Evolutionary conservation across 768 basidiomycete species (phyloP), one percentile per base, ranked within the genome.

Genomic region (Termitomyces sp.): DNA sequence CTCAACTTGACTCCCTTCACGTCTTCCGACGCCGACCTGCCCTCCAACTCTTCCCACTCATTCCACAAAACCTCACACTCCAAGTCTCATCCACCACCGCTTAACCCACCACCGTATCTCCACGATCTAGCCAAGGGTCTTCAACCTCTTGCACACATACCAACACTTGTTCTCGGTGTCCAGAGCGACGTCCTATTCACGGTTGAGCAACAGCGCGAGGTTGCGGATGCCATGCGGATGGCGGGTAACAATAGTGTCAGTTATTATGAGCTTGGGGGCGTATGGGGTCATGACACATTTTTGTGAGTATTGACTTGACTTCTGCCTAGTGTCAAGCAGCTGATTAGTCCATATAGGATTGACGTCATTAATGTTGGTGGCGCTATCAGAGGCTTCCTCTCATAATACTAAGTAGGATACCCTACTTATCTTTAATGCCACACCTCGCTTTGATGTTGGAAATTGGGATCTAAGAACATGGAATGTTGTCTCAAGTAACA

Each of bases 241-340:
- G 85, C 88, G 1, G 97, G 97, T 0, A 98, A 98, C 68, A 71
- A 84, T 15, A 75, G 80, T 54, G 97, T 99, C 25, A 89, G 91
- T 56, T 98, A 98, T 70, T 99, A 96, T 67, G 97, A 98, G 71
- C 80, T 98, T 2, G 96, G 96, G 25, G 95, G 96, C 9, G 95
- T 98, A n/a, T 98, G 94, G 95, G 97, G 97, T 1, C 96, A 99
- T 65, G 96, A 99, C 71, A 98, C 94, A 20, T 98, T 98, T 75
- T 74, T 98, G 85, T 89, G 64, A 79, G 88, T 82, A 2, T 20
- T 15, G 36, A 32, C 41, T 23, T 39, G 7, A 39, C 22, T 35
- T 5, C 9, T 25, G 13, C 36, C 35, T 33, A 35, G 25, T 32
- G n/a, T 31, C 25, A 49, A 25, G 15, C 7, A 22, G 16, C 53